Conservation (phyloP, 441 rosid species). For the Oxalis stricta region DNA sequence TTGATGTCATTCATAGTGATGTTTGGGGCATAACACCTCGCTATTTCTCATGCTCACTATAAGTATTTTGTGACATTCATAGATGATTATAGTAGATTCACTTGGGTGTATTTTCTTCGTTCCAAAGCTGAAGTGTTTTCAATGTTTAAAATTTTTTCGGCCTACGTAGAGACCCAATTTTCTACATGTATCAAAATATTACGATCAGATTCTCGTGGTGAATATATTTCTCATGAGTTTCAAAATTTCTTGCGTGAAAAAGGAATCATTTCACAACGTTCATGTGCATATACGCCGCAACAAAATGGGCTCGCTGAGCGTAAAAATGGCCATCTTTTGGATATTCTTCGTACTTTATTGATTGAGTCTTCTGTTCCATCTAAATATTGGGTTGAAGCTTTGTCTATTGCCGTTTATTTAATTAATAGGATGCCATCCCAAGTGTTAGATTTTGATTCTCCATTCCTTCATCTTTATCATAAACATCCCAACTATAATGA, state of each 20-base stretch:
- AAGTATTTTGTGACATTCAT: conserved; percentile 9
- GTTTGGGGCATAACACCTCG: background rate
- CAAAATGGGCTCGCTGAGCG: conserved; percentile 2
- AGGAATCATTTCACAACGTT: conserved; percentile 3
- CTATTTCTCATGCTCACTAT: conserved; percentile 4
- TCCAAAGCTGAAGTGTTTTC: conserved; percentile 2
- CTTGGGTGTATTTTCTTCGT: conserved; percentile 1
- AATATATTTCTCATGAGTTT: background rate
- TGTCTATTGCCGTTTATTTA: background rate
- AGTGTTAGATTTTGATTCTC: background rate
- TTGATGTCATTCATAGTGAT: no score
- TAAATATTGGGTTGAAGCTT: background rate
- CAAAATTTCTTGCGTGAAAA: background rate
- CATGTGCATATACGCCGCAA: background rate
- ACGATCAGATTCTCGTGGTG: background rate
- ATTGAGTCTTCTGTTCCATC: background rate
- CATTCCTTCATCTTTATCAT: background rate
- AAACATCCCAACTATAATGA: background rate
- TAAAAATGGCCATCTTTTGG: conserved; percentile 1
- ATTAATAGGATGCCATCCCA: background rate
- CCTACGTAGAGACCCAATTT: background rate
- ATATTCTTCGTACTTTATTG: background rate
- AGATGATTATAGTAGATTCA: background rate
- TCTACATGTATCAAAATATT: background rate
- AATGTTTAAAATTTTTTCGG: background rate